These are phyloP conservation scores for Skeletonema potamos DNA, from an alignment of 108 stramenopile genomes.

Conservation along the genomic window DNA sequence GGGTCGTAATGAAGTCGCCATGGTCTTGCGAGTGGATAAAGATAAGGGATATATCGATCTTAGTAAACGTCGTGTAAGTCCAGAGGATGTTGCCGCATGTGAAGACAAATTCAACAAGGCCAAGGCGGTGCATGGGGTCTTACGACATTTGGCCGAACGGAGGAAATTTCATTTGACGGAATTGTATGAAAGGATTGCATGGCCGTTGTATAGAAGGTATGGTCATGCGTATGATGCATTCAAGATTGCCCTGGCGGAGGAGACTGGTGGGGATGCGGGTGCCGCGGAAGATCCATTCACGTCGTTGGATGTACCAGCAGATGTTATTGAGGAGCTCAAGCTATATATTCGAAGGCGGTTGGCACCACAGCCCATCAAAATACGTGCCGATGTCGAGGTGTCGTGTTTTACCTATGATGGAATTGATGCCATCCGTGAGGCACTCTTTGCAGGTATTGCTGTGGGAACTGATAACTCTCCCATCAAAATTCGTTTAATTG, in stretches of 20 bases:
- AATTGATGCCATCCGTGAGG: conserved; percentile 97
- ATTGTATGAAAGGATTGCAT: conserved; percentile 94
- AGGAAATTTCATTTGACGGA: conserved; percentile 89
- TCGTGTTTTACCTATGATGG: conserved; percentile 99
- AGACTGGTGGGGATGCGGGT: conserved; percentile 42
- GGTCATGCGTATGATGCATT: conserved; percentile 99
- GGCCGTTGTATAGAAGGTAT: conserved; percentile 97
- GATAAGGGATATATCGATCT: conserved; percentile 99
- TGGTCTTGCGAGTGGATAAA: conserved; percentile 98
- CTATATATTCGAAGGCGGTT: conserved; percentile 86
- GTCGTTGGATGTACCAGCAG: conserved; percentile 67
- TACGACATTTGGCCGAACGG: conserved; percentile 93
- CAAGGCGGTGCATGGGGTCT: conserved; percentile 97
- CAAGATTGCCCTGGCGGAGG: conserved; percentile 90
- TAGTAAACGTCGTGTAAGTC: conserved; percentile 95
- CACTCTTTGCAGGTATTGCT: conserved; percentile 94
- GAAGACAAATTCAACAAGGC: conserved; percentile 97
- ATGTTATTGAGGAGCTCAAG: conserved; percentile 83
- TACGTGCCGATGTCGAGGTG: conserved; percentile 98
- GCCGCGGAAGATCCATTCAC: conserved; percentile 77
- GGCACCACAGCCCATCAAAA: conserved; percentile 98
- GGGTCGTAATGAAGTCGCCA: conserved; percentile 97
- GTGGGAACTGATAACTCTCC: conserved; percentile 67
- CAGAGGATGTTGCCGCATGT: conserved; percentile 97
- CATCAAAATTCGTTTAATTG: conserved; percentile 97